Evolutionary conservation across 768 basidiomycete genomes (phyloP), one percentile per base, ranked within the genome.

Genomic region (Boletellus sp.): DNA sequence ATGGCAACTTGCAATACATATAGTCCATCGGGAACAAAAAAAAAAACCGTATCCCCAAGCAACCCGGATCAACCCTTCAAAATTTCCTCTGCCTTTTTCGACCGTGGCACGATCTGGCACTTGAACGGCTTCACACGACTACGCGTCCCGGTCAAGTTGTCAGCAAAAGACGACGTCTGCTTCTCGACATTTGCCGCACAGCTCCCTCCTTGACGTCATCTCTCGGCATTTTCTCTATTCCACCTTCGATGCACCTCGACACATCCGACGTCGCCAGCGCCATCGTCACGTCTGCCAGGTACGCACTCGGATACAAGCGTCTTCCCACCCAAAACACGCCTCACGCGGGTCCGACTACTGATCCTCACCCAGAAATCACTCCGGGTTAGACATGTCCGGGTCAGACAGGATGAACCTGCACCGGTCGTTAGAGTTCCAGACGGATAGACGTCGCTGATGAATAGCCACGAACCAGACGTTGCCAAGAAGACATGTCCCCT

Each of bases 291-390:
- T 53, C 37, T 0, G 36, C 57, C 15, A 57, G 39, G 28, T 24
- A 49, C 6, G 4, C 12, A 39, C 59, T 47, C 0, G 51, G 47
- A 41, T 54, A 51, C 17, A 6, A 42, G 16, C 53, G 51, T 22
- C 54, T 52, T 32, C 46, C 55, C 35, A 53, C 20, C 58, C 52
- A 13, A 60, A 60, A 45, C 56, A 55, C 8, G n/a, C 42, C 7
- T 51, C 44, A 1, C 49, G 32, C 3, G 53, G 45, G 24, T 55
- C 50, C 1, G 17, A 35, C 9, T 61, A 45, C 6, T 35, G 48
- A n/a, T 47, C 11, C 28, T 28, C 28, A 10, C 28, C 28, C 28
- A 28, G 28, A 8, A 28, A 28, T 10, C 28, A 10, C 28, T 28
- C 28, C 28, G 7, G 28, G 7, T 28, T 10, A 8, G 11, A 28